phyloP scores from a whole-genome alignment of 140 eudicot species.

The Stevia rebaudiana region DNA sequence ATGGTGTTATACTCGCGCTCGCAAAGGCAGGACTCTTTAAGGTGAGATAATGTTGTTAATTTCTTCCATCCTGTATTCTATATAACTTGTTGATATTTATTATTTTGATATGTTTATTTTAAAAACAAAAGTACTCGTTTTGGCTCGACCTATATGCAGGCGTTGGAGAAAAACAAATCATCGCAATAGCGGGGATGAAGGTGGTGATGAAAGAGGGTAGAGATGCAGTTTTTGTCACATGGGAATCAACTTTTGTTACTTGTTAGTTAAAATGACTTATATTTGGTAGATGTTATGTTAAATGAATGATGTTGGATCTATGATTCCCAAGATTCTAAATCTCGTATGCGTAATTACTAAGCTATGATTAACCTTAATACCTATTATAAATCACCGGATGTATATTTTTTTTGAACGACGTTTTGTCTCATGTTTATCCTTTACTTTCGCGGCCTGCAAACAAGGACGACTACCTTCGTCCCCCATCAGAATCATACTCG shows the following conservation, averaged over 20 bases:
- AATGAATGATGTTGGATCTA: background rate
- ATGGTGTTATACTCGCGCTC: too few species aligned
- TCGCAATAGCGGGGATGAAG: background rate
- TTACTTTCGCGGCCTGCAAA: too few species aligned
- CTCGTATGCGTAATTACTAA: background rate
- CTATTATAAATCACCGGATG: too few species aligned
- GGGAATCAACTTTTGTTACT: background rate
- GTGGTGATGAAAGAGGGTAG: background rate
- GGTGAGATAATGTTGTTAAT: background rate
- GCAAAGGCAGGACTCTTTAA: background rate
- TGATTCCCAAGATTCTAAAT: background rate
- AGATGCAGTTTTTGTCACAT: background rate
- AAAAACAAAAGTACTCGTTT: background rate
- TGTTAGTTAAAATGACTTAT: background rate
- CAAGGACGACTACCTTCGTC: too few species aligned
- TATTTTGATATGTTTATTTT: background rate
- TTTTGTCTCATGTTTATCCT: too few species aligned
- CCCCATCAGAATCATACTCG: too few species aligned
- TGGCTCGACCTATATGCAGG: background rate
- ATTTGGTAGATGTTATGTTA: background rate
- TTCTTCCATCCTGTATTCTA: too few species aligned
- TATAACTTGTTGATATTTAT: too few species aligned
- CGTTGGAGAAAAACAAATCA: background rate
- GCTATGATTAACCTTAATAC: background rate
- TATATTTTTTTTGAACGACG: too few species aligned